Evolutionary conservation across 2,329 filamentous ascomycete genomes (phyloP), one percentile per base, ranked within the genome.

Genomic region (Penicillium sp.): DNA sequence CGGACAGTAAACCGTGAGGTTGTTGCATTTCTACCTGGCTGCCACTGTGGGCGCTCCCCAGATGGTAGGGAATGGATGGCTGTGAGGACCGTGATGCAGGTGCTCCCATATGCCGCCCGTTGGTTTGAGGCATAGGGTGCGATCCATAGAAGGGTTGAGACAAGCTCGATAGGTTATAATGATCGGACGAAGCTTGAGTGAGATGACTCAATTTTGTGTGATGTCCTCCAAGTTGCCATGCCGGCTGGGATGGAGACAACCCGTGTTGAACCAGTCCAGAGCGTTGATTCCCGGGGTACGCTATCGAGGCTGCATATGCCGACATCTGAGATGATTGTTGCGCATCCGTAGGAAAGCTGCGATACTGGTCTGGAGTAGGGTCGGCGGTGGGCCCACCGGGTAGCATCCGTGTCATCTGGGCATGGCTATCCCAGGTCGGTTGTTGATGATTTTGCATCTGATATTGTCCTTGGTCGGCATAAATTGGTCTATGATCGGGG

Each of bases 221-320:
- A 19, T 58, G 60, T 37, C 58, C 47, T 17, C 53, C 56, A 1
- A 53, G 12, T 51, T 64, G 65, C 69, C 69, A 71, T 51, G 64
- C 59, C 12, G 64, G 63, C 26, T 71, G 59, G 28, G 49, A 4
- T 15, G 49, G 9, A 33, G n/a, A 13, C 9, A 50, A 33, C 6
- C 2, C 3, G 17, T n/a, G 3, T 17, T 49, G 24, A 13, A 10
- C 6, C 8, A 35, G 13, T 3, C 49, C 28, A 51, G 49, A 17
- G 17, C 6, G 4, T 30, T 35, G 28, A 13, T 22, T 33, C n/a
- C 30, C 28, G 7, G 49, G 3, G 6, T 51, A 51, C 4, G 17
- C 28, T 19, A 24, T 22, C 10, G 49, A 51, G n/a, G 28, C 3
- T 51, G n/a, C 3, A 51, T 51, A 51, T 35, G 49, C 49, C n/a